These are phyloP conservation scores for Silene conica DNA, from an alignment of 148 eudicot species.

Conservation along the genomic window DNA sequence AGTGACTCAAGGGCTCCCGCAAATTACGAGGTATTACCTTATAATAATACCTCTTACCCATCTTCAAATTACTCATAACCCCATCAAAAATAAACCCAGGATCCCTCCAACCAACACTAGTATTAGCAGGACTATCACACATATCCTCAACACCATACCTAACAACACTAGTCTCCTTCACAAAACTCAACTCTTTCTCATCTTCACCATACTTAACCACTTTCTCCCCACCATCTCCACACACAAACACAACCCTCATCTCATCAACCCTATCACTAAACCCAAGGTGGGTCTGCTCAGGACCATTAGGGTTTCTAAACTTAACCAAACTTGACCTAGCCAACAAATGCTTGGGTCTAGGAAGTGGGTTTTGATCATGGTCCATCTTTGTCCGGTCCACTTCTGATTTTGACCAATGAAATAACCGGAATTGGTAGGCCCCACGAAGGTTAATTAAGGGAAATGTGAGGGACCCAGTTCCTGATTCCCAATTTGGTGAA, in stretches of 20 bases:
- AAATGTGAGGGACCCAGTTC: slow-evolving; percentile 67
- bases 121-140: slow-evolving; percentile 90
- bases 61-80: slow-evolving; percentile 54
- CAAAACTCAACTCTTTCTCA: slow-evolving; percentile 22
- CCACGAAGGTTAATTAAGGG: slow-evolving; percentile 68
- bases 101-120: slow-evolving; percentile 90
- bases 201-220: slow-evolving; percentile 63
- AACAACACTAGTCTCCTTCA: slow-evolving; percentile 36
- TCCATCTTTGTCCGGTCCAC: slow-evolving; percentile 44
- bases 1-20: not conserved
- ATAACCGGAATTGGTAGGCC: slow-evolving; percentile 73
- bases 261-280: slow-evolving; percentile 57
- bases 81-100: slow-evolving; percentile 90
- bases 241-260: slow-evolving; percentile 85
- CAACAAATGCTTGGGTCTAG: slow-evolving; percentile 55
- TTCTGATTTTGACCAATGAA: slow-evolving; percentile 68
- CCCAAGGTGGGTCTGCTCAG: slow-evolving; percentile 83
- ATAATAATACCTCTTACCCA: slow-evolving; percentile 62
- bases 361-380: slow-evolving; percentile 83
- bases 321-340: slow-evolving; percentile 40
- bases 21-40: slow-evolving; percentile 2
- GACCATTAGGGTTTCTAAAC: slow-evolving; percentile 56
- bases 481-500: slow-evolving; percentile 53
- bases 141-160: slow-evolving; percentile 79
- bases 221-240: slow-evolving; percentile 52